These are phyloP conservation scores for Umbelopsis vinacea DNA, from an alignment of 192 early-diverging fungal species.

Conservation along the genomic window DNA sequence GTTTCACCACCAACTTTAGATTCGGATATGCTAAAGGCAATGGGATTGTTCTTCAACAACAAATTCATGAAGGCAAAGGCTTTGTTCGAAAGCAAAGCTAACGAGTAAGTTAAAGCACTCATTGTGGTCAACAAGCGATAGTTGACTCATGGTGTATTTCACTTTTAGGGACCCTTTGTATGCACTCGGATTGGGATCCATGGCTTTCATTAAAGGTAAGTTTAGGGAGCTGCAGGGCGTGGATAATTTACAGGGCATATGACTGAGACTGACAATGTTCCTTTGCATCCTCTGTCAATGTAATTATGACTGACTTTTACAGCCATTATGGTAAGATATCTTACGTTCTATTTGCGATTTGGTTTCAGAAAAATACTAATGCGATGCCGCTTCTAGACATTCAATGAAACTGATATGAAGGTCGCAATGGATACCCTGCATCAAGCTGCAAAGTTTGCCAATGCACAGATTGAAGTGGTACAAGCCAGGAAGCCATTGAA, in stretches of 20 bases:
- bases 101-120: conserved; percentile 32
- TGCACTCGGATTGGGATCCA: conserved; percentile 54
- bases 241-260: neutral
- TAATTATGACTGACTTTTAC: neutral
- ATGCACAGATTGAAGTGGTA: conserved; percentile 54
- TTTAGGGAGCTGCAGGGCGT: neutral
- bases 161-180: conserved; percentile 50
- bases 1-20: conserved; percentile 21
- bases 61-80: conserved; percentile 53
- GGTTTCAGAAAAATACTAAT: neutral
- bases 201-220: conserved; percentile 63
- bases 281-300: neutral
- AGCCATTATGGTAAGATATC: conserved; percentile 37
- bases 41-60: conserved; percentile 60
- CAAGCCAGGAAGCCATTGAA: conserved; percentile 45
- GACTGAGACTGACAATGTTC: no score
- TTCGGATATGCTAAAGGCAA: conserved; percentile 32
- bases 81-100: conserved; percentile 50
- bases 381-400: conserved; percentile 40
- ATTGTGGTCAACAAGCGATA: neutral
- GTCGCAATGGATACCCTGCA: conserved; percentile 45
- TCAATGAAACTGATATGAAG: conserved; percentile 48
- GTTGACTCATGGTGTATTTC: neutral
- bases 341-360: neutral
- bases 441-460: conserved; percentile 47